Base-by-base conservation (phyloP, 345 rosid species). In the Arabis alpina region DNA sequence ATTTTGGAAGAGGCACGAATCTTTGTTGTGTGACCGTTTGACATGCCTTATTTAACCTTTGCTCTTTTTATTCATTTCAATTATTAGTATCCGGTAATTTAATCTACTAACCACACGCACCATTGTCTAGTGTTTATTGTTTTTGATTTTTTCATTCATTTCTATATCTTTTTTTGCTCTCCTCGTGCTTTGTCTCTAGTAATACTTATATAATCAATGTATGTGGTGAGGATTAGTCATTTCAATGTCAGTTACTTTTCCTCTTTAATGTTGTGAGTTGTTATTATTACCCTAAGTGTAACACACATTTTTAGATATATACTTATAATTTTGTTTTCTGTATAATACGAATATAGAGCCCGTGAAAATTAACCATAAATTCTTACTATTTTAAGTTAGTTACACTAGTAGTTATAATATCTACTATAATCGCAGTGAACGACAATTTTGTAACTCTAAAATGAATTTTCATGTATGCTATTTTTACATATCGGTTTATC, bases 21-120 rank as follows among this genome's bases (percentile, higher is more conserved):
- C 56, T 74, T 42, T 58, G 40, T 32, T 36, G 36, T 74, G 54
- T 66, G 61, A 42, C 72, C 30, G 66, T 65, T 73, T 65, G 60
- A 16, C 30, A 15, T 51, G 72, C 63, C 64, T 57, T 66, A 57
- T 74, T 74, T 66, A 74, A 66, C 72, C 72, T 50, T 48, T 30
- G 45, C 24, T 58, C 66, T 49, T 59, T 73, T 64, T 56, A 47
- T 51, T 66, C 24, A 4, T 4, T 42, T 16, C 24, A 4, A 7
- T 42, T 16, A n/a, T 28, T 40, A 51, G 60, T 53, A 64, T 66
- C 45, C 58, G 64, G 78, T 61, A 75, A 61, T 68, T 19, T 68
- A 61, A 44, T 53, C 13, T 52, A 45, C 52, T 74, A 75, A 61
- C 51, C 64, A 39, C 74, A 67, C 68, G 73, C 51, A 27, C 6